These are phyloP conservation scores for Penicillium frequentans DNA, from an alignment of 2,329 filamentous ascomycete species.

Conservation along the genomic window DNA sequence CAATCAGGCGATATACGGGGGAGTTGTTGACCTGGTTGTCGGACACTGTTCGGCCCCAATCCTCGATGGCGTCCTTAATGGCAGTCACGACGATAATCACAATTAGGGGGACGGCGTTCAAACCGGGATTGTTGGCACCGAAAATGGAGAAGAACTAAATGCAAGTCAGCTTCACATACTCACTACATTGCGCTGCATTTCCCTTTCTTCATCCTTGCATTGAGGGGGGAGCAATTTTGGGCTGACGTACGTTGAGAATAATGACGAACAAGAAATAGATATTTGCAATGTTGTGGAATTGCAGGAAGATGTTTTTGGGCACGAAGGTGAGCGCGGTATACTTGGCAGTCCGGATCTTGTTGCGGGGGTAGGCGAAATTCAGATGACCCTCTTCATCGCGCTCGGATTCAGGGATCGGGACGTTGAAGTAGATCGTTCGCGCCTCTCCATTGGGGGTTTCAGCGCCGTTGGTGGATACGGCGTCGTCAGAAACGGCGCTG, in stretches of 20 bases:
- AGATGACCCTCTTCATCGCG: slow-evolving; percentile 81
- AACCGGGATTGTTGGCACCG: slow-evolving; percentile 82
- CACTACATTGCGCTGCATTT: neutral
- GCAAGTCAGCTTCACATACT: slow-evolving; percentile 19
- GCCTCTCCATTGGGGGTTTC: slow-evolving; percentile 49
- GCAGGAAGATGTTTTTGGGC: slow-evolving; percentile 95
- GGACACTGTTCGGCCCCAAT: slow-evolving; percentile 85
- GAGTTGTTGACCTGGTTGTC: slow-evolving; percentile 97
- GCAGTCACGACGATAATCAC: slow-evolving; percentile 86
- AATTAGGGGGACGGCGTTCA: slow-evolving; percentile 89
- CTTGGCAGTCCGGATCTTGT: slow-evolving; percentile 97
- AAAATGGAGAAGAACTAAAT: slow-evolving; percentile 91
- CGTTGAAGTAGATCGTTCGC: slow-evolving; percentile 70
- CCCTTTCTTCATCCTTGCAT: neutral
- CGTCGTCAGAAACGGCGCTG: slow-evolving; percentile 36
- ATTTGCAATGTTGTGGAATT: slow-evolving; percentile 98
- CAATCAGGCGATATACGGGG: slow-evolving; percentile 81
- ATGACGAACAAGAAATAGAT: slow-evolving; percentile 97
- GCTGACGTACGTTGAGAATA: slow-evolving; percentile 78
- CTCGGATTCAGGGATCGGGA: slow-evolving; percentile 71
- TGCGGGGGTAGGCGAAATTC: slow-evolving; percentile 69
- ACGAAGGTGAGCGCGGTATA: slow-evolving; percentile 95
- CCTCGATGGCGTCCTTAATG: slow-evolving; percentile 93
- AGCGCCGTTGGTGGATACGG: slow-evolving; percentile 20
- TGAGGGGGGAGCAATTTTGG: neutral